A percentile compares a stretch with the other conserved stretches of the same genome.
These are phyloP conservation scores for Ceratobasidium sp. DNA, from an alignment of 1,284 basidiomycete species.

Conservation along the genomic window DNA sequence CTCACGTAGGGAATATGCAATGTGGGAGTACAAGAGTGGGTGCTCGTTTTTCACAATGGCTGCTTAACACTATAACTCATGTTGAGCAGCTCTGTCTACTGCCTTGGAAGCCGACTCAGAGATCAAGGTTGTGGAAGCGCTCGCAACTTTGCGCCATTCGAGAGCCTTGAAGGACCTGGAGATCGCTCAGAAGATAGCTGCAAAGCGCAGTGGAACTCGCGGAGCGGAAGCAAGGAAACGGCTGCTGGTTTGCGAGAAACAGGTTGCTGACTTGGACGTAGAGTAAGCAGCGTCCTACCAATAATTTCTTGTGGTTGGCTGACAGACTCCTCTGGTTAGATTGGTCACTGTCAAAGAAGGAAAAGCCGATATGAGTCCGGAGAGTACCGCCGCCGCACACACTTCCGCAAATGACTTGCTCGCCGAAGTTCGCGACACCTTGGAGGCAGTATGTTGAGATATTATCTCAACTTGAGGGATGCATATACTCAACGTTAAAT, in stretches of 20 bases:
- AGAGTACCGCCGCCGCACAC: slow-evolving; percentile 47
- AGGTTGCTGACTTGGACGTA: slow-evolving; percentile 51
- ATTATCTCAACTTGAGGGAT: neutral
- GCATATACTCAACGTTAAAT: neutral
- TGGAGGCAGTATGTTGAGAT: slow-evolving; percentile 55
- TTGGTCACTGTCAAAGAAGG: slow-evolving; percentile 11
- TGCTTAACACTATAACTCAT: neutral
- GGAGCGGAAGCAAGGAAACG: slow-evolving; percentile 69
- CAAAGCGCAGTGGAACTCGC: slow-evolving; percentile 67
- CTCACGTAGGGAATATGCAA: slow-evolving; percentile 48
- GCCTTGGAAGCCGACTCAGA: slow-evolving; percentile 52
- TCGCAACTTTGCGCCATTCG: slow-evolving; percentile 49
- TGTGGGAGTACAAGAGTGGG: slow-evolving; percentile 52
- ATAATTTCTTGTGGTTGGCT: neutral
- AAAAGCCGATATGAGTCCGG: slow-evolving; percentile 36
- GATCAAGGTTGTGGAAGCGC: slow-evolving; percentile 47
- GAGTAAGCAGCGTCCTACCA: slow-evolving; percentile 47
- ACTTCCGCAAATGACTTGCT: slow-evolving; percentile 53
- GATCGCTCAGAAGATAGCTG: slow-evolving; percentile 65
- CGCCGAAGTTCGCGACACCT: slow-evolving; percentile 54
- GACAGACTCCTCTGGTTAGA: neutral
- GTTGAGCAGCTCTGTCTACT: slow-evolving; percentile 47
- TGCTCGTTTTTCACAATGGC: neutral
- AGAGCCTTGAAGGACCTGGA: slow-evolving; percentile 57
- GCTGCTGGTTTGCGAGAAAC: slow-evolving; percentile 63